A percentile compares a stretch with the other conserved stretches of the same genome.
Conservation (phyloP, 192 early-diverging fungal genomes). For the Coemansia biformis region DNA sequence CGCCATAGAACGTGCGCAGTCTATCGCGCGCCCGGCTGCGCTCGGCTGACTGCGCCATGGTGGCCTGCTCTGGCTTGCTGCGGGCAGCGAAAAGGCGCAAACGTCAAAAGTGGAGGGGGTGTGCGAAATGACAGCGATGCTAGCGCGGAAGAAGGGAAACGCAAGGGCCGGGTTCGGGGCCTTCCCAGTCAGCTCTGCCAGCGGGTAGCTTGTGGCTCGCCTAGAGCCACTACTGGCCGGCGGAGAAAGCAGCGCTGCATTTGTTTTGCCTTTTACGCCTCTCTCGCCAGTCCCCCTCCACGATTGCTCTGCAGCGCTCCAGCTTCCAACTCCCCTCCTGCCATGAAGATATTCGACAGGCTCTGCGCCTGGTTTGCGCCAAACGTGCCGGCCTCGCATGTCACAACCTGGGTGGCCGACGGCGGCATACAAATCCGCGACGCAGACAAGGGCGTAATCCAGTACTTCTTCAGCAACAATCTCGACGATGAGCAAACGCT, state of each 20-base stretch:
- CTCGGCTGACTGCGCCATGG: conserved; percentile 9
- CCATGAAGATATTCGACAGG: conserved; percentile 50
- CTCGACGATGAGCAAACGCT: conserved; percentile 19
- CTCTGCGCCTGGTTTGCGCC: conserved; percentile 42
- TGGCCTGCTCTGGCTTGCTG: no score
- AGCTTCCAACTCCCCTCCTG: no score
- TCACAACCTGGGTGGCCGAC: conserved; percentile 37
- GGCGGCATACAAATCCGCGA: conserved; percentile 44
- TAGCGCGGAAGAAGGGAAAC: no score
- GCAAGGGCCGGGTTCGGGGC: no score
- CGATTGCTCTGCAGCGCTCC: no score
- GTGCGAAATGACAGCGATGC: no score
- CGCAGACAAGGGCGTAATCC: conserved; percentile 9
- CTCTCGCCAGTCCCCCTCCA: background rate
- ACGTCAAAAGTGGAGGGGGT: no score
- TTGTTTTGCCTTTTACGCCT: background rate
- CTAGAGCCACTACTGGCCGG: no score
- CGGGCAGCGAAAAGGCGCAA: no score
- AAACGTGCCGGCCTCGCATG: conserved; percentile 34
- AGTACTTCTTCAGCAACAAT: conserved; percentile 45
- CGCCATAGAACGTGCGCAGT: conserved; percentile 53
- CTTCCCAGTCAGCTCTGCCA: no score
- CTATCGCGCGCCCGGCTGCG: conserved; percentile 27
- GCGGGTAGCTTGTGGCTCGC: no score
- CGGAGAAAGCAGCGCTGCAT: no score